Evolutionary conservation across 2,329 filamentous ascomycete genomes (phyloP).

Genomic region (Colletotrichum spaethianum): DNA sequence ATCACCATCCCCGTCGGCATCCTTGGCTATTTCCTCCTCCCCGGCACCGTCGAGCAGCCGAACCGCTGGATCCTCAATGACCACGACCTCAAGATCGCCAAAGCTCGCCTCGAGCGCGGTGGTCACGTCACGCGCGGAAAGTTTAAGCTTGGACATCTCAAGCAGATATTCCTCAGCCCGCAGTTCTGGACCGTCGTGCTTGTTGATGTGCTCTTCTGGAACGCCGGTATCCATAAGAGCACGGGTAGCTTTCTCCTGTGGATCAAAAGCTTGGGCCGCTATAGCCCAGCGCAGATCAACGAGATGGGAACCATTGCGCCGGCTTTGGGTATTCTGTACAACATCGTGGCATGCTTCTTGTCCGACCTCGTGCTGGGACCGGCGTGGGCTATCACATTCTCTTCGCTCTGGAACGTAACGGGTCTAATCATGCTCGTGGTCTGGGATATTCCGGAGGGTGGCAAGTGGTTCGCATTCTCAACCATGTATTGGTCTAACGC

Average conservation of each 20-base stretch:
- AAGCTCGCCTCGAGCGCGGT: conserved; percentile 51
- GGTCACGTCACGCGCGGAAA: conserved; percentile 59
- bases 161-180: conserved; percentile 55
- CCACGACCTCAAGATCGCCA: conserved; percentile 46
- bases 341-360: conserved; percentile 32
- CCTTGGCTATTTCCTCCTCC: conserved; percentile 56
- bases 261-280: conserved; percentile 58
- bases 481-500: conserved; percentile 48
- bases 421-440: conserved; percentile 59
- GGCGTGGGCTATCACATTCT: conserved; percentile 52
- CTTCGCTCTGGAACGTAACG: conserved; percentile 31
- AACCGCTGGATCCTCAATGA: conserved; percentile 49
- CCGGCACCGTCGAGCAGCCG: conserved; percentile 48
- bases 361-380: conserved; percentile 34
- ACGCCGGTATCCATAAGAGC: conserved; percentile 58
- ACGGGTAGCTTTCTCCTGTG: conserved; percentile 55
- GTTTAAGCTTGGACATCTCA: conserved; percentile 51
- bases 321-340: conserved; percentile 32
- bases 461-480: conserved; percentile 67
- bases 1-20: conserved; percentile 59
- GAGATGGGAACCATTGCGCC: conserved; percentile 53
- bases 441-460: conserved; percentile 69
- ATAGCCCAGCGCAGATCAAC: conserved; percentile 65
- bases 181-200: conserved; percentile 55
- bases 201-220: conserved; percentile 62